Evolutionary conservation across 78 protist species (phyloP), one percentile per base, ranked within the genome.

Genomic region (Speleostelium caveatum): DNA sequence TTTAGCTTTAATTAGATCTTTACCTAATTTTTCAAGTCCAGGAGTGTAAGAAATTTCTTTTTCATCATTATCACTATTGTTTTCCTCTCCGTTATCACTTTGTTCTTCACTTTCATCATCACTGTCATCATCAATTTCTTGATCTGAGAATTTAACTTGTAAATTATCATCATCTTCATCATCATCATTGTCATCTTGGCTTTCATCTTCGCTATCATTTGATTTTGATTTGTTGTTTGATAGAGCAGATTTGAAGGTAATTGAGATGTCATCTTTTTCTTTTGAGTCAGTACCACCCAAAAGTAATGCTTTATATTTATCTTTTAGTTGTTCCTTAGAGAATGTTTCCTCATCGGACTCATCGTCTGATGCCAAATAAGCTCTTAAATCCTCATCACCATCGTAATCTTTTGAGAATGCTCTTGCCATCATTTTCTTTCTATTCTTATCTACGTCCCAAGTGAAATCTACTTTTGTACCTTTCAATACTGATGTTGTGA

Each of bases 161-260:
- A 79, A 33, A n/a, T 63, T 66, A 78, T 66, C 87, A 28, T 78
- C 87, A 21, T 65, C 76, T 28, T 26, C 26, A 14, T 63, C 73
- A 45, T 21, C 24, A n/a, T 80, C 89, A n/a, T n/a, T n/a, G n/a
- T 63, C 75, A 78, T 66, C 87, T 21, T 78, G 75, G 16, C 51
- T 67, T 28, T 26, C 26, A 14, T 63, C 73, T 36, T 21, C 24
- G 14, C 68, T 77, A 68, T 36, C 68, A 3, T 36, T 14, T 26
- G 28, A 39, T 35, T 17, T n/a, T 21, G 28, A 36, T 32, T 36
- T 36, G 21, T 51, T 42, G 1, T 41, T 51, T 3, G 78, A 72
- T 17, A 92, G 66, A n/a, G 76, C 95, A 30, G 95, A 58, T 7
- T 35, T 73, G 33, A 92, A 92, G 17, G 95, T 92, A 58, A 92